Base-by-base conservation (phyloP, 2,329 filamentous ascomycete species). In the Myotisia sp. region DNA sequence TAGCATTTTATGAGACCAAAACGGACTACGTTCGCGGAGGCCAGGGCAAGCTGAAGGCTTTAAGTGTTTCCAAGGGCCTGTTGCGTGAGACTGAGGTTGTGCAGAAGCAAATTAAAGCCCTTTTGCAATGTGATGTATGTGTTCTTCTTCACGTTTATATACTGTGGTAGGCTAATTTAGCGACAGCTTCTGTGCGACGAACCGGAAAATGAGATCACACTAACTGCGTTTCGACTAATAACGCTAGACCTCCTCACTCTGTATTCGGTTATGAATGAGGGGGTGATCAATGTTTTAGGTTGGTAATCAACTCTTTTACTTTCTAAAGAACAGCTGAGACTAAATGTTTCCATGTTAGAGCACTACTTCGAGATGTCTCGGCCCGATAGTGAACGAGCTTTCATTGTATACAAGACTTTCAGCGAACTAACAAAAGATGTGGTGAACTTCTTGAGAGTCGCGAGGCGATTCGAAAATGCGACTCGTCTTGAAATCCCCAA, bases 351-450 rank as follows among this genome's bases (percentile, higher is more conserved):
- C 17, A 6, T 27, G 16, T 14, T 42, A 92, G 85, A 90, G 47
- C 83, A 92, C 58, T 98, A 95, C 58, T 98, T 98, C 49, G 90
- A 98, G 62, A 87, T 98, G 79, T 94, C 90, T 33, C 83, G 82
- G 50, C 70, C 82, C 17, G 90, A 98, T 58, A 92, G 90, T 39
- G 84, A 94, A 55, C 74, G 86, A 42, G 85, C 90, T 37, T 74
- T 98, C 60, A 71, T 76, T 40, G 87, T 98, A 41, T 98, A 98
- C 60, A 82, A 86, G 52, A 79, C 70, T 10, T 98, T 98, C 51
- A 84, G 84, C 10, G 79, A 74, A 48, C 86, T 93, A 56, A 98
- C 90, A 5, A 86, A 95, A 47, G 74, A 78, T 44, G 87, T 95
- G 1, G 87, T 98, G 10, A 76, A 84, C 48, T 98, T 87, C 51